Conservation (phyloP, 345 rosid species). For the Citrus medica region DNA sequence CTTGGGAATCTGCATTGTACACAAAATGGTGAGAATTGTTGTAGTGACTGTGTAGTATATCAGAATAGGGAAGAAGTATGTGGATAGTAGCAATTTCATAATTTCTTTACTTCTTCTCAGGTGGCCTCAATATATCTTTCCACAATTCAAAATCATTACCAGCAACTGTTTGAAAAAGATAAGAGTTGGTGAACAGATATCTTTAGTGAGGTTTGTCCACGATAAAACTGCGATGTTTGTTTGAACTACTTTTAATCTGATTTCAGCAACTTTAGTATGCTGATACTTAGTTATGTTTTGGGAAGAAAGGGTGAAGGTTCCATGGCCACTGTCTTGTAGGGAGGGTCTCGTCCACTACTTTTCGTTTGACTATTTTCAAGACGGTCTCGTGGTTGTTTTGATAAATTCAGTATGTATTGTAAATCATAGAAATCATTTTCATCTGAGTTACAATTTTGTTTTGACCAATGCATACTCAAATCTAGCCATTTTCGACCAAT, state of each 20-base stretch:
- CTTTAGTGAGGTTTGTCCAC: constrained; percentile 65
- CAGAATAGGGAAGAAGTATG: neutral
- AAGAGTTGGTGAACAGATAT: constrained; percentile 67
- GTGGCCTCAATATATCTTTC: constrained; percentile 89
- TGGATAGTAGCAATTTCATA: neutral
- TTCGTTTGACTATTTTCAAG: constrained; percentile 64
- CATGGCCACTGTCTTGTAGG: constrained; percentile 87
- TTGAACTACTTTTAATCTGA: constrained; percentile 6
- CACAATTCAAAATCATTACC: constrained; percentile 55
- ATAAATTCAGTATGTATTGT: constrained; percentile 58
- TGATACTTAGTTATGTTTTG: constrained; percentile 30
- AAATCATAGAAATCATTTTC: constrained; percentile 9
- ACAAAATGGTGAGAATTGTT: constrained; percentile 66
- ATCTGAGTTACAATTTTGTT: constrained; percentile 7
- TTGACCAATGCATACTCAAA: neutral
- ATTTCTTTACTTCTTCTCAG: constrained; percentile 30
- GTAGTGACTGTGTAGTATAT: neutral
- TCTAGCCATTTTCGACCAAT: neutral
- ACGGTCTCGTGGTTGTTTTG: constrained; percentile 59
- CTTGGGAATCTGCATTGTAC: constrained; percentile 74
- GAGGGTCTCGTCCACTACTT: constrained; percentile 76
- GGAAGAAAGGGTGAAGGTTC: constrained; percentile 91
- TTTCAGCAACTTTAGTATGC: constrained; percentile 18
- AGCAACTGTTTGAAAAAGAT: constrained; percentile 56
- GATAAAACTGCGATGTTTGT: constrained; percentile 7